Percentiles rank a stretch among this genome's conserved stretches.
Conservation (phyloP, 176 grass and related monocot species). For the Olyra latifolia region DNA sequence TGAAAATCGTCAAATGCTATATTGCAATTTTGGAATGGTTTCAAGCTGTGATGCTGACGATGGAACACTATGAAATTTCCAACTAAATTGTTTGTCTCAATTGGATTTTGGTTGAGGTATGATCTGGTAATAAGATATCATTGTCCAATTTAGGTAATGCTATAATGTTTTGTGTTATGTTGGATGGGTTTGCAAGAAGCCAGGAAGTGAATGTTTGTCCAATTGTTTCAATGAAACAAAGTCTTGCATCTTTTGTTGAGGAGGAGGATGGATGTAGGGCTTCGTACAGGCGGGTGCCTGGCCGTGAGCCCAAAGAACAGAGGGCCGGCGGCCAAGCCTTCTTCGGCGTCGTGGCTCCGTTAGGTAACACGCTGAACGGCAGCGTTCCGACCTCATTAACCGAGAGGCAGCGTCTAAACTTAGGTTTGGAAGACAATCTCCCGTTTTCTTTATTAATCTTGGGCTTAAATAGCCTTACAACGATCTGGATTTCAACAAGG, state of each 20-base stretch:
- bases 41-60: slow-evolving; percentile 5
- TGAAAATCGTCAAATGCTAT: neutral
- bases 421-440: too few relatives aligned
- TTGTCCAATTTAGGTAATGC: neutral
- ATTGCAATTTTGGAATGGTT: neutral
- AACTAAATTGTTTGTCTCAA: neutral
- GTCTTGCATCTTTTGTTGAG: neutral
- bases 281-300: too few relatives aligned
- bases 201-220: slow-evolving; percentile 6
- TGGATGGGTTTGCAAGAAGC: neutral
- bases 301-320: too few relatives aligned
- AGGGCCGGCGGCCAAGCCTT: too few relatives aligned
- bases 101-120: slow-evolving; percentile 27
- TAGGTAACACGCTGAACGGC: too few relatives aligned
- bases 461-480: too few relatives aligned
- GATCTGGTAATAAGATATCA: neutral
- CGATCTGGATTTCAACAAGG: too few relatives aligned
- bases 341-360: too few relatives aligned
- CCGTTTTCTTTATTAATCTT: too few relatives aligned
- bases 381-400: too few relatives aligned
- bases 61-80: neutral
- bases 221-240: slow-evolving; percentile 9
- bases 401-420: too few relatives aligned
- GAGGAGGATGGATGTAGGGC: too few relatives aligned
- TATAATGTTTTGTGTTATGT: neutral